phyloP scores from a whole-genome alignment of 2,329 filamentous ascomycete species.

The Dichotomopilus funicola region DNA sequence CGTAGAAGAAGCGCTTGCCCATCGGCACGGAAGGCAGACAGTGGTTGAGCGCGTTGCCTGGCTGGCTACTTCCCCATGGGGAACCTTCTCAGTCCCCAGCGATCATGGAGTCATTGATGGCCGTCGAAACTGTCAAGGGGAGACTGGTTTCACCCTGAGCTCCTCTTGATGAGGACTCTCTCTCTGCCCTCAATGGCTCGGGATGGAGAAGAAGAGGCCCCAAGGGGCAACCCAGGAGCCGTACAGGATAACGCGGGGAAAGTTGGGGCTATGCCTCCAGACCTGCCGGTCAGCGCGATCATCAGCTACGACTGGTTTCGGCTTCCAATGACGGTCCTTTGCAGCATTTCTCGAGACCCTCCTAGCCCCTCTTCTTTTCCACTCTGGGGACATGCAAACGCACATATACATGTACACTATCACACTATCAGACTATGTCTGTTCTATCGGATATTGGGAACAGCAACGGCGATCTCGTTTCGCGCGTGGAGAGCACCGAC shows the following conservation, averaged over 20 bases:
- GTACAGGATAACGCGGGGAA: not conserved
- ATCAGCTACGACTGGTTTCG: not conserved
- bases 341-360: too few species aligned
- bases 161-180: not conserved
- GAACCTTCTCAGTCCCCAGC: conserved; percentile 37
- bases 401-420: too few species aligned
- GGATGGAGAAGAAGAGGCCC: not conserved
- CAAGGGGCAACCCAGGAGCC: not conserved
- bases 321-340: not conserved
- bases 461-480: too few species aligned
- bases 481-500: not conserved
- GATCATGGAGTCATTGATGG: not conserved
- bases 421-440: too few species aligned
- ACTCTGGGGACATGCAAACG: too few species aligned
- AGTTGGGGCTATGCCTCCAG: not conserved
- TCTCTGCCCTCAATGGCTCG: not conserved
- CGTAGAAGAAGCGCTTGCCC: conserved; percentile 39
- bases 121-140: not conserved
- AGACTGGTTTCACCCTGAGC: not conserved
- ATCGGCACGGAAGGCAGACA: conserved; percentile 34
- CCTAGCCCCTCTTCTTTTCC: not conserved
- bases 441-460: too few species aligned
- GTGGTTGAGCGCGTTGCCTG: conserved; percentile 40
- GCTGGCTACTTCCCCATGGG: conserved; percentile 44
- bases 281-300: not conserved